Conservation (phyloP, 2,329 filamentous ascomycete genomes). For the Dichotomopilus funicola region DNA sequence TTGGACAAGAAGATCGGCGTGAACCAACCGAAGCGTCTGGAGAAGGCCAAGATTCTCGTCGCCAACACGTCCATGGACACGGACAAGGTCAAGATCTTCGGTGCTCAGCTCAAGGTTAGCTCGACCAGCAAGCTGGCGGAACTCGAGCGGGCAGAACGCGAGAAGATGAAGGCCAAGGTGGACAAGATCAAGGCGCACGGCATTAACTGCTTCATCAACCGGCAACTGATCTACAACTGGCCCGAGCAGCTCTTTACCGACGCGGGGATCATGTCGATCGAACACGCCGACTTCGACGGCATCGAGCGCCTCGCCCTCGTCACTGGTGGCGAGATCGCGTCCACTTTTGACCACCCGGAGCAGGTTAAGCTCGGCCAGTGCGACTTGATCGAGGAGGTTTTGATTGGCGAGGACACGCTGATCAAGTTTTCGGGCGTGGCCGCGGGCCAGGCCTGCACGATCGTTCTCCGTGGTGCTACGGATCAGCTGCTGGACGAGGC, state of each 20-base stretch:
- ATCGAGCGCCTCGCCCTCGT: constrained; percentile 92
- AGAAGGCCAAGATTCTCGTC: constrained; percentile 96
- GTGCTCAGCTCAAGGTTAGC: constrained; percentile 91
- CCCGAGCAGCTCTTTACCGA: constrained; percentile 98
- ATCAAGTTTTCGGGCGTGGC: constrained; percentile 97
- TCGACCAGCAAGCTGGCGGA: constrained; percentile 97
- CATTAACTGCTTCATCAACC: constrained; percentile 99
- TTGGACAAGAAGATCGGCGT: constrained; percentile 98
- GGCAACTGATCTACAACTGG: constrained; percentile 99
- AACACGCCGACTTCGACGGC: constrained; percentile 98
- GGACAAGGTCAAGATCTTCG: constrained; percentile 99
- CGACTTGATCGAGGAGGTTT: constrained; percentile 93
- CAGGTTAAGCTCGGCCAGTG: constrained; percentile 94
- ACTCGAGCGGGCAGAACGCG: constrained; percentile 92
- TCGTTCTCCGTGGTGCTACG: constrained; percentile 91
- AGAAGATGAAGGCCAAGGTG: constrained; percentile 99
- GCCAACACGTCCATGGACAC: constrained; percentile 99
- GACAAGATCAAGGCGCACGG: constrained; percentile 98
- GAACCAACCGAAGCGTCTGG: constrained; percentile 93
- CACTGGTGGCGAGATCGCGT: constrained; percentile 94
- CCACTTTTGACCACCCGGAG: constrained; percentile 96
- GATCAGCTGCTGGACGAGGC: constrained; percentile 96
- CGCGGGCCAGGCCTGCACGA: constrained; percentile 89
- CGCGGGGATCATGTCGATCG: constrained; percentile 95
- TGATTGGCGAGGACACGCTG: constrained; percentile 94